Evolutionary conservation across 441 rosid genomes (phyloP).

Genomic region (Gossypium trilobum): DNA sequence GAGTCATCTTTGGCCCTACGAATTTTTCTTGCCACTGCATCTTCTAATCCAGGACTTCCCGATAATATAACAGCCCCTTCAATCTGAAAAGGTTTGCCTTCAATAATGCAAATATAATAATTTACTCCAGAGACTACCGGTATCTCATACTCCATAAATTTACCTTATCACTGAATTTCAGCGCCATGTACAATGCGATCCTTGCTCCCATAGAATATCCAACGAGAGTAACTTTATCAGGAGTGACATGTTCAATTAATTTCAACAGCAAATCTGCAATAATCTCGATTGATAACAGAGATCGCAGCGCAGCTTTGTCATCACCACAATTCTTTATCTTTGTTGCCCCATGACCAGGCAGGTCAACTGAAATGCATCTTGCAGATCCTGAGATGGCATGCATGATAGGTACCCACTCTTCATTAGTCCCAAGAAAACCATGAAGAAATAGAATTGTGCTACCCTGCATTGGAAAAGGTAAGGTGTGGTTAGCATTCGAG

Average conservation of each 20-base stretch:
- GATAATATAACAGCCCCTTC: conserved; percentile 71
- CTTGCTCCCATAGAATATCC: conserved; percentile 98
- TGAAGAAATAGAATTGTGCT: conserved; percentile 62
- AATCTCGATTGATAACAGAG: conserved; percentile 48
- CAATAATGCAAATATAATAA: background rate
- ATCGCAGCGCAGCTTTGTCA: conserved; percentile 24
- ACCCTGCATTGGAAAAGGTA: conserved; percentile 34
- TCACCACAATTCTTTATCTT: conserved; percentile 24
- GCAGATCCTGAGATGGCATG: conserved; percentile 62
- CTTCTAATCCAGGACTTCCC: conserved; percentile 78
- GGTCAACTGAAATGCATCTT: conserved; percentile 78
- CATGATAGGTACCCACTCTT: conserved; percentile 87
- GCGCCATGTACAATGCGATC: conserved; percentile 72
- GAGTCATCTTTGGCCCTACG: conserved; percentile 73
- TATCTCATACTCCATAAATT: conserved; percentile 8
- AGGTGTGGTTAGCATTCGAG: background rate
- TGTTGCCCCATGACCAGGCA: conserved; percentile 86
- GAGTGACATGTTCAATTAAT: conserved; percentile 46
- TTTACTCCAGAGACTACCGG: background rate
- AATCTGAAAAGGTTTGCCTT: conserved; percentile 33
- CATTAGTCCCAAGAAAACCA: conserved; percentile 86
- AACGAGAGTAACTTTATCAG: conserved; percentile 51
- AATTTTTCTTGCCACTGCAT: conserved; percentile 45
- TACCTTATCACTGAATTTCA: conserved; percentile 57
- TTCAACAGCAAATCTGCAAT: conserved; percentile 36